Evolutionary conservation across 768 basidiomycete genomes (phyloP).

Genomic region (Leccinum fibrillosum): DNA sequence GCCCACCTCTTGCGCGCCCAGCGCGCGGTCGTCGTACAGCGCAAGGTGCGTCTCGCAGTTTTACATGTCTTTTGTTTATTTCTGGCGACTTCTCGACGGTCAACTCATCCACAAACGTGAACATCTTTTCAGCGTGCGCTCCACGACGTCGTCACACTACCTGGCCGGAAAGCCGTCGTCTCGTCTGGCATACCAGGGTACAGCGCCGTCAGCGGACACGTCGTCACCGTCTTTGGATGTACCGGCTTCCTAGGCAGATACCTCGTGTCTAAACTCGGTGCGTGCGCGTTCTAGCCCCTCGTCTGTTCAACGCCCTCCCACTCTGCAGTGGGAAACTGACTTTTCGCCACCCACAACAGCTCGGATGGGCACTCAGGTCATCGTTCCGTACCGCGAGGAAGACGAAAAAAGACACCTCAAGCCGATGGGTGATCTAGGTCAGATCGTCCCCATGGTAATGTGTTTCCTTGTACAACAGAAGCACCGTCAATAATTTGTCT

Average conservation of each 20-base stretch:
- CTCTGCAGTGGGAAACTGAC: not conserved
- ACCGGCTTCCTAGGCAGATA: constrained; percentile 96
- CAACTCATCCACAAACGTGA: not conserved
- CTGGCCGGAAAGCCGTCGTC: constrained; percentile 62
- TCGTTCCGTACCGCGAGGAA: constrained; percentile 93
- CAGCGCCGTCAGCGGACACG: constrained; percentile 85
- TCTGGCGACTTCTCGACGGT: not conserved
- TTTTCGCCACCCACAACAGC: constrained; percentile 41
- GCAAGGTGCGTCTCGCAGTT: constrained; percentile 37
- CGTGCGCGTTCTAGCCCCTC: constrained; percentile 1
- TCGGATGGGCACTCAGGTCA: constrained; percentile 88
- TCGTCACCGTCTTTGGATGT: constrained; percentile 95
- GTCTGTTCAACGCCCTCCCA: too few species aligned
- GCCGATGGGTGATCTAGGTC: constrained; percentile 95
- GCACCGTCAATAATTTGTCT: constrained; percentile 16
- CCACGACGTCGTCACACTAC: constrained; percentile 67
- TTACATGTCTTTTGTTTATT: not conserved
- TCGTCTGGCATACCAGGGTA: constrained; percentile 79
- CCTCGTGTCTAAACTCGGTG: constrained; percentile 90
- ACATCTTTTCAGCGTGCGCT: constrained; percentile 54
- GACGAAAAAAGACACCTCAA: constrained; percentile 88
- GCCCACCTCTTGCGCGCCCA: constrained; percentile 51
- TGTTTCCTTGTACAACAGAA: constrained; percentile 7
- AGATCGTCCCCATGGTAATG: constrained; percentile 89
- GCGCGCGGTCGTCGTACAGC: constrained; percentile 43